Evolutionary conservation across 2,329 filamentous ascomycete genomes (phyloP), one percentile per base, ranked within the genome.

Genomic region (Meredithiella fracta): DNA sequence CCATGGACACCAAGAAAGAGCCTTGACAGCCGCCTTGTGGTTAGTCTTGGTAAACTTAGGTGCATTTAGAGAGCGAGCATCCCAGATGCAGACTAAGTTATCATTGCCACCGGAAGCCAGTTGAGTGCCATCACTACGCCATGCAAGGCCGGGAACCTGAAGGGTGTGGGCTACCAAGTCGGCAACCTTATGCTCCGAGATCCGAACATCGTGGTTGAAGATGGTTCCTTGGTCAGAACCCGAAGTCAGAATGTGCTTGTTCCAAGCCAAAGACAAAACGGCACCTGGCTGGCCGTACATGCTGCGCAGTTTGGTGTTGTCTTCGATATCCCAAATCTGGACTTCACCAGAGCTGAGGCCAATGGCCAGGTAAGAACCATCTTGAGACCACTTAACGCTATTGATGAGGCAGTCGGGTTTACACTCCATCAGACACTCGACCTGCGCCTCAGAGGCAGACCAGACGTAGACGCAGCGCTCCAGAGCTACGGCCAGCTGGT

Each of bases 11-110:
- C 92, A 98, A 61, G 89, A 86, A 49, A 98, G 80, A 58, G 92
- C 92, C 80, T 98, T 98, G 72, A 98, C 90, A 47, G 92, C 92
- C 57, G 92, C 92, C 71, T 92, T 92, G 78, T 98, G 92, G 78
- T 98, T 98, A 66, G 91, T 95, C 83, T 98, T 98, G 71, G 89
- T 92, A 76, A 97, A 97, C 74, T 97, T 97, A 68, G 92, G 92
- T 8, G 94, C 90, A 17, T 82, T 83, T 59, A 98, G 78, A 7
- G 88, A 92, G 53, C 92, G 88, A 56, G 92, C 91, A 69, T 98
- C 92, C 92, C 92, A 98, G 73, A 98, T 98, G 65, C 87, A 94
- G 62, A 98, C 92, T 56, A 98, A 78, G 76, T 98, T 98, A 78
- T 98, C 92, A 66, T 98, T 98, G 69, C 90, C 92, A 65, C 92